Base-by-base conservation (phyloP, 352 stramenopile species). In the Saprolegnia parasitica region DNA sequence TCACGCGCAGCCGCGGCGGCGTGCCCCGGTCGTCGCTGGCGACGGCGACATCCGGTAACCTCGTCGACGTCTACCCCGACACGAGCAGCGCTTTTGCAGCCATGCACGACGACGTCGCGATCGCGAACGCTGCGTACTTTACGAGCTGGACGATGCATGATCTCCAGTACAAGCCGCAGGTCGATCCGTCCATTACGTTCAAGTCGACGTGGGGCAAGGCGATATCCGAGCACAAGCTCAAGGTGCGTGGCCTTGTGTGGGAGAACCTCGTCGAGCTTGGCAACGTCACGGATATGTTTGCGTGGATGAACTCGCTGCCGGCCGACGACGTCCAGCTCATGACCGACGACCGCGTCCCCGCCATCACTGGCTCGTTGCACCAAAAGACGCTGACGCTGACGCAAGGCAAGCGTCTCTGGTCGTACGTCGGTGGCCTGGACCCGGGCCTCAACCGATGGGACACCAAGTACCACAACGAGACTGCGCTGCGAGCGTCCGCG, bases 361-460 rank as follows among this genome's bases (percentile, higher is more conserved):
- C 84, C 46, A 37, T 71, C 10, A 87, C 80, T 40, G 84, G 79
- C 24, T 84, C 83, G 40, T 80, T 89, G 32, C 83, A 91, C 57
- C 83, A 91, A 67, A 90, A 91, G 60, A 85, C 80, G 18, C 68
- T 91, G 18, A 74, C 87, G 15, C 62, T 90, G 9, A 79, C 10
- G 80, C 35, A 35, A 60, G 24, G 24, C 24, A 60, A 40, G 24
- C 24, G 35, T 9, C 52, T 60, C 24, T 42, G 24, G 24, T 35
- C 77, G 3, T 87, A 81, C 49, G 65, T 89, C 4, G 82, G 82
- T 20, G 82, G 81, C 6, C 68, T 89, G 29, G 82, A 90, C 61
- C 40, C 86, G 23, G 84, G 76, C 9, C 73, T 75, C 16, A 80
- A 88, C 37, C 79, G 82, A 0, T 90, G 82, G 81, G 82, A 90